Evolutionary conservation across 2,329 filamentous ascomycete species (phyloP).

Genomic region (Tolypocladium paradoxum): DNA sequence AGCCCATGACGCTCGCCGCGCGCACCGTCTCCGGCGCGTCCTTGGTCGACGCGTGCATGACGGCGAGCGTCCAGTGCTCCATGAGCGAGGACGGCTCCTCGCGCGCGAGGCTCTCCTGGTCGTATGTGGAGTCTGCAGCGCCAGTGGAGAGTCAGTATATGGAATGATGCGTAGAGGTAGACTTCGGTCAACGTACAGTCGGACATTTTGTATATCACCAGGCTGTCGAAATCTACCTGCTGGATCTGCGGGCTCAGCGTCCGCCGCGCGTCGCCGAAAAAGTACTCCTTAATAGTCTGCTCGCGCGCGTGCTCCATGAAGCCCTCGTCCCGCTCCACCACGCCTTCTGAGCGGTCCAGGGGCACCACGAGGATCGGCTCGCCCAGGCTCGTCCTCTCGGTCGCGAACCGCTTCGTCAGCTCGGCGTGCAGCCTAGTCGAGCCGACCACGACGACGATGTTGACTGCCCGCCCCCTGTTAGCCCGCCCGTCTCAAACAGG

Average conservation of each 20-base stretch:
- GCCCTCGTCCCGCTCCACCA: slow-evolving; percentile 60
- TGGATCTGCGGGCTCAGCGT: slow-evolving; percentile 82
- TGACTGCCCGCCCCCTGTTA: slow-evolving; percentile 52
- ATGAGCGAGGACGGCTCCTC: slow-evolving; percentile 56
- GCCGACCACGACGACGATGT: slow-evolving; percentile 71
- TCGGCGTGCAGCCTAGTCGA: slow-evolving; percentile 67
- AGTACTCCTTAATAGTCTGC: slow-evolving; percentile 78
- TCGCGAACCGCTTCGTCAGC: slow-evolving; percentile 57
- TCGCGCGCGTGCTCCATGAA: slow-evolving; percentile 69
- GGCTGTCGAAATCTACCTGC: slow-evolving; percentile 63
- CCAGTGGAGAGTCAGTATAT: no score
- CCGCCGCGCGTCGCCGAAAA: slow-evolving; percentile 72
- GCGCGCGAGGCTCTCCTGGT: slow-evolving; percentile 42
- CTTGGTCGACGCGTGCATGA: slow-evolving; percentile 64
- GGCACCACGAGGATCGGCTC: slow-evolving; percentile 67
- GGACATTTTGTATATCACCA: slow-evolving; percentile 62
- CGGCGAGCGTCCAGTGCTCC: slow-evolving; percentile 72
- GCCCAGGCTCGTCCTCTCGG: slow-evolving; percentile 42
- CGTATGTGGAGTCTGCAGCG: slow-evolving; percentile 20
- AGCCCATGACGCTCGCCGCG: slow-evolving; percentile 79
- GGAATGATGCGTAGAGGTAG: no score
- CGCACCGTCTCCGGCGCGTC: slow-evolving; percentile 64
- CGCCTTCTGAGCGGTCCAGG: slow-evolving; percentile 77
- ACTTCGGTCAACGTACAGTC: slow-evolving; percentile 35
- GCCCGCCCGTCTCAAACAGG: neutral